phyloP scores from a whole-genome alignment of 345 rosid species.

The Punica granatum region DNA sequence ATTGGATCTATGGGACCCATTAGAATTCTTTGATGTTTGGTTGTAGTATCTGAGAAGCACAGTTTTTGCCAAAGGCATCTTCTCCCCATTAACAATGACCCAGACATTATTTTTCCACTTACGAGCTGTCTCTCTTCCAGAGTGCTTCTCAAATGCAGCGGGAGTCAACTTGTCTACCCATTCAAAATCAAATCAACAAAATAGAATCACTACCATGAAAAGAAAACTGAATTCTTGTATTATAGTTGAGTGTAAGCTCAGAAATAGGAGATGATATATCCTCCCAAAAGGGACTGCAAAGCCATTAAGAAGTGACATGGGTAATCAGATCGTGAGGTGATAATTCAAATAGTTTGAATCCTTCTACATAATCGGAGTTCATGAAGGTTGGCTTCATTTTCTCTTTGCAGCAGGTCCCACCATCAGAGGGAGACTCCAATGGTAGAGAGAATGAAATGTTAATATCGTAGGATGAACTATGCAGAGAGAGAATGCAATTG shows the following conservation, averaged over 20 bases:
- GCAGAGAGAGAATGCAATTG: background rate
- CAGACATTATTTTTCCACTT: slow-evolving; percentile 99
- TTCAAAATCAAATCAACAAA: slow-evolving; percentile 16
- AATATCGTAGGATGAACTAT: background rate
- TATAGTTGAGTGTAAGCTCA: background rate
- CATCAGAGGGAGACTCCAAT: background rate
- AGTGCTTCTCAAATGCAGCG: slow-evolving; percentile 98
- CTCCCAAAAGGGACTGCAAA: background rate
- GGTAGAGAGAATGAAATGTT: background rate
- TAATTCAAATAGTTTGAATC: background rate
- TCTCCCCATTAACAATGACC: slow-evolving; percentile 86
- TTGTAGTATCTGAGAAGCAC: slow-evolving; percentile 82
- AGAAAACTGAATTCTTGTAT: background rate
- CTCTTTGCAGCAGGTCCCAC: background rate
- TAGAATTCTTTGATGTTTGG: slow-evolving; percentile 53
- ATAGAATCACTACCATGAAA: slow-evolving; percentile 15
- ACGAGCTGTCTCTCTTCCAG: slow-evolving; percentile 98
- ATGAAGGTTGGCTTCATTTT: background rate
- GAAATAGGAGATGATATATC: background rate
- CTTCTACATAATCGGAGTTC: background rate
- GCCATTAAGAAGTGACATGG: background rate
- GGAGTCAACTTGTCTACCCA: slow-evolving; percentile 83
- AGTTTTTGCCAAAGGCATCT: slow-evolving; percentile 88
- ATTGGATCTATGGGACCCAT: slow-evolving; percentile 60
- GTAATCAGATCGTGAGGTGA: background rate